These are phyloP conservation scores for Aquilaria sinensis DNA, from an alignment of 345 rosid genomes.

Conservation along the genomic window DNA sequence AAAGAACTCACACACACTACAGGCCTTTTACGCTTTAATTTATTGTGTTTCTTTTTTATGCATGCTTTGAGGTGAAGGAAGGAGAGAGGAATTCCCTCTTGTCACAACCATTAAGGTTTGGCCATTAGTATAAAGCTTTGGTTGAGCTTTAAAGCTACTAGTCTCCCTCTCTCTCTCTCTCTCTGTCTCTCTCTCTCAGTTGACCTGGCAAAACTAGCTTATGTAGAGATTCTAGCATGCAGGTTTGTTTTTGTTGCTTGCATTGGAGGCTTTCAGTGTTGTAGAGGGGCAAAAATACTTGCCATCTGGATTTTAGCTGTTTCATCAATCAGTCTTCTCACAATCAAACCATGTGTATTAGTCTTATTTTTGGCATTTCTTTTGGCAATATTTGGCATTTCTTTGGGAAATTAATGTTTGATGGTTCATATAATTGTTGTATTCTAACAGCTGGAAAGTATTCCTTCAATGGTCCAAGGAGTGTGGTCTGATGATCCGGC, in stretches of 20 bases:
- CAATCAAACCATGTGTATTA: neutral
- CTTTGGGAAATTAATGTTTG: neutral
- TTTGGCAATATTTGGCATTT: neutral
- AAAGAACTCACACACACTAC: too few species aligned
- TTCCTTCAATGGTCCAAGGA: conserved; percentile 74
- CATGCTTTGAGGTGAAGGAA: too few species aligned
- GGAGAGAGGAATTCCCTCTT: too few species aligned
- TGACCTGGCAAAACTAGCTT: too few species aligned
- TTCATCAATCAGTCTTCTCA: neutral
- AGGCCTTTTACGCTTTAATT: too few species aligned
- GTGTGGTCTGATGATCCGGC: conserved; percentile 58
- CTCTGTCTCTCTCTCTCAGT: too few species aligned
- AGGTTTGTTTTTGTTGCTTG: neutral
- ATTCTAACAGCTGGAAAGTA: conserved; percentile 57
- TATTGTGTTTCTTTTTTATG: too few species aligned
- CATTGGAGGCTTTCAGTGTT: neutral
- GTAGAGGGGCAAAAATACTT: neutral
- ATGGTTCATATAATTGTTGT: conserved; percentile 10
- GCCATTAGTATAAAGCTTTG: too few species aligned
- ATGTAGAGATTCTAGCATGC: too few species aligned
- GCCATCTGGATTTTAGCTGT: neutral
- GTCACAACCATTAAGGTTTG: too few species aligned
- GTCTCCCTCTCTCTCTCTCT: too few species aligned
- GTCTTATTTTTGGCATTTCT: neutral
- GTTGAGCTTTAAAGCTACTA: too few species aligned